Evolutionary conservation across 176 grass and related monocot genomes (phyloP), one percentile per base, ranked within the genome.

Genomic region (Chrysopogon serrulatus): DNA sequence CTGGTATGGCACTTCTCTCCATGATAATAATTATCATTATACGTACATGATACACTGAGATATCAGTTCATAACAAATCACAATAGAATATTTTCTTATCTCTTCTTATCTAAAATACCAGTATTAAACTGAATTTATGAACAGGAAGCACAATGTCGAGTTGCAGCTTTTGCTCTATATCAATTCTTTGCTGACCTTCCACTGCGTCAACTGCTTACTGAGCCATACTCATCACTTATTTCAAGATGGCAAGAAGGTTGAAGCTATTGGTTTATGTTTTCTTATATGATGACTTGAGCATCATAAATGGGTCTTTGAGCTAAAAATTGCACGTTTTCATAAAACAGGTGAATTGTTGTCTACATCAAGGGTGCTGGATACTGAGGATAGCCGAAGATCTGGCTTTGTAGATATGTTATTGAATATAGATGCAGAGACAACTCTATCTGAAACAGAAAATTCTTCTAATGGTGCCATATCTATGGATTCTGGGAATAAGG

Each of bases 161-260:
- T 91, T 54, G 92, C 95, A 54, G 80, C 89, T 73, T 93, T 91
- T 86, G 90, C 90, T 83, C 84, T 98, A 54, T 95, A 91, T 91
- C 95, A 98, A 79, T 88, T 98, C 76, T 95, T 93, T 81, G 82
- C 90, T 56, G 95, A 95, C 62, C 92, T 98, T 93, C 92, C 91
- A 33, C 89, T 98, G 69, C 83, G 78, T 65, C 88, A 91, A 59
- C 84, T 98, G 75, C 92, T 98, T 88, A 61, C 82, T 8, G 95
- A 95, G 63, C 95, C 95, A 57, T 98, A 93, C 47, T 84, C 90
- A 44, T 95, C 92, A 82, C 85, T 95, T 88, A 72, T 95, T 93
- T 93, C 80, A 73, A 95, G 86, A 77, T 98, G 95, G 95, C 85
- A 93, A 87, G 90, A 98, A 87, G 88, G 92, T 98, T 72, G 65